Conservation (phyloP, 208 protist genomes). For the Trichomonas vaginalis region DNA sequence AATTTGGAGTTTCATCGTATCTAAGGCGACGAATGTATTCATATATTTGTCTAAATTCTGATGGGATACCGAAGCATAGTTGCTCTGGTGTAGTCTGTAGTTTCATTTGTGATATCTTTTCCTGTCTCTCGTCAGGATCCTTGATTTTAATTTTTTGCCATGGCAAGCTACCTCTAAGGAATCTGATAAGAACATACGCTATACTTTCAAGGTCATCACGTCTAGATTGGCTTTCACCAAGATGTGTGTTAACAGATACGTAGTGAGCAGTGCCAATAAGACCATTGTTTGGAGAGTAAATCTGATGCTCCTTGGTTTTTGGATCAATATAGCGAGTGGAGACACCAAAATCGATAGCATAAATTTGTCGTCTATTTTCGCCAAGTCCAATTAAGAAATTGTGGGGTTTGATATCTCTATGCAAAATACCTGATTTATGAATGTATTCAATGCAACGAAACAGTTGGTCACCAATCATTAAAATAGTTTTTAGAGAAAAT, state of each 20-base stretch:
- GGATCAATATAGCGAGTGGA: constrained; percentile 94
- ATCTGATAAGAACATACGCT: constrained; percentile 94
- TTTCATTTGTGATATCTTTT: background rate
- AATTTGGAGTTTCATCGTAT: constrained; percentile 96
- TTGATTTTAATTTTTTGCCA: constrained; percentile 70
- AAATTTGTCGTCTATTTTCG: constrained; percentile 40
- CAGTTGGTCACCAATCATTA: constrained; percentile 89
- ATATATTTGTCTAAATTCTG: constrained; percentile 36
- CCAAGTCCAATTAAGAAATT: background rate
- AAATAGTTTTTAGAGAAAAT: constrained; percentile 88
- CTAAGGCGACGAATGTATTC: constrained; percentile 75
- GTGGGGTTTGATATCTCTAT: background rate
- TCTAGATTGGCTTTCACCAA: constrained; percentile 74
- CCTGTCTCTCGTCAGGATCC: background rate
- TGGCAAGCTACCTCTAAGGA: constrained; percentile 79
- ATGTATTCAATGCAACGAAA: constrained; percentile 26
- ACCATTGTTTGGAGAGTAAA: constrained; percentile 90
- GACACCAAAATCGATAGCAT: constrained; percentile 51
- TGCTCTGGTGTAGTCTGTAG: background rate
- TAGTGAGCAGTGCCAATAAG: constrained; percentile 95
- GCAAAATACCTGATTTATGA: background rate
- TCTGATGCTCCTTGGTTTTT: constrained; percentile 86
- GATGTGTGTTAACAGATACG: constrained; percentile 94
- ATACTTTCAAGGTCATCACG: constrained; percentile 63
- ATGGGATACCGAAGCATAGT: background rate